Conservation (phyloP, 441 rosid genomes). For the Adansonia grandidieri region DNA sequence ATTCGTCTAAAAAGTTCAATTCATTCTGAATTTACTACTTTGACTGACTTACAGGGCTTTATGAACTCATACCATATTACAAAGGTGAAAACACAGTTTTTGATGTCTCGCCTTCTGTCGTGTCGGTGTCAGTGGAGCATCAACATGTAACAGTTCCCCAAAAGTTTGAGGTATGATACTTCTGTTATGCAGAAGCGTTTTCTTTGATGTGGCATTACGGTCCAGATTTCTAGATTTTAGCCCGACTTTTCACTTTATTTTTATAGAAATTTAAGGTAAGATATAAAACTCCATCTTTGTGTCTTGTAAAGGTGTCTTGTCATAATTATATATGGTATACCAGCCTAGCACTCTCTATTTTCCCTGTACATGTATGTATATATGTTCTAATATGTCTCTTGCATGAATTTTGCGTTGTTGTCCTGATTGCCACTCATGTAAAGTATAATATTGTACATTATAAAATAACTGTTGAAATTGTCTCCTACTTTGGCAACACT, state of each 20-base stretch:
- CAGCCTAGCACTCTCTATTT: background rate
- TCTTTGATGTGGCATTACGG: background rate
- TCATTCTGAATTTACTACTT: background rate
- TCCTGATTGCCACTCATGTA: background rate
- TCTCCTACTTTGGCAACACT: background rate
- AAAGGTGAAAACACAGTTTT: conserved; percentile 95
- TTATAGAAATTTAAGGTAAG: conserved; percentile 17
- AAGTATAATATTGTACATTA: background rate
- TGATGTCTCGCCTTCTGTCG: conserved; percentile 86
- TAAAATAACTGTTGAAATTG: background rate
- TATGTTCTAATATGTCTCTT: conserved; percentile 13
- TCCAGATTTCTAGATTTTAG: background rate
- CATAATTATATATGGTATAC: background rate
- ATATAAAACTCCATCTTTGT: conserved; percentile 10
- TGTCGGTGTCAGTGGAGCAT: conserved; percentile 75
- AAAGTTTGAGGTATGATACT: conserved; percentile 75
- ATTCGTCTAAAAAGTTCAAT: too few relatives aligned
- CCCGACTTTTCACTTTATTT: background rate
- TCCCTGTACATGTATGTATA: background rate
- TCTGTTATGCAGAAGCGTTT: conserved; percentile 4
- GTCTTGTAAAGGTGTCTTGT: conserved; percentile 4
- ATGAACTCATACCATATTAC: conserved; percentile 80
- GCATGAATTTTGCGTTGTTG: background rate
- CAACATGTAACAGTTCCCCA: conserved; percentile 73
- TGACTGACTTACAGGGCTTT: conserved; percentile 56